Evolutionary conservation across 768 basidiomycete genomes (phyloP).

Genomic region (Terana coerulea): DNA sequence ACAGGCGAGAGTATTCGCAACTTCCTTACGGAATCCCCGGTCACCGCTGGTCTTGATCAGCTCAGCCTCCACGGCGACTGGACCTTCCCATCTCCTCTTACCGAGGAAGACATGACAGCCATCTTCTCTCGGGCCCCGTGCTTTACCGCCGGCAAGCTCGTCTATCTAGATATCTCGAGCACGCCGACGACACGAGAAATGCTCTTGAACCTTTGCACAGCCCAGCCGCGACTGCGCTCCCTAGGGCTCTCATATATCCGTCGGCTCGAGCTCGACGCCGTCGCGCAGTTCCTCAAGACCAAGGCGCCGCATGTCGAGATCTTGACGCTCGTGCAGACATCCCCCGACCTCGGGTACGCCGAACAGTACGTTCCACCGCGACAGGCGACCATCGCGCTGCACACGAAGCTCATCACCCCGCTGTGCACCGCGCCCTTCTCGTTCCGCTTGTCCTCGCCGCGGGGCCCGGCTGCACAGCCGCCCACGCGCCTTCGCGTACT

Average conservation of each 20-base stretch:
- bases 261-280: conserved; percentile 54
- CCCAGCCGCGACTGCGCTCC: conserved; percentile 76
- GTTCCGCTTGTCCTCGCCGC: conserved; percentile 43
- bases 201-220: conserved; percentile 44
- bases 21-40: conserved; percentile 68
- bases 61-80: conserved; percentile 87
- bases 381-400: conserved; percentile 72
- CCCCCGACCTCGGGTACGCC: conserved; percentile 68
- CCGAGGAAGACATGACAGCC: conserved; percentile 56
- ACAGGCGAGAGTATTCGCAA: conserved; percentile 73
- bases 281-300: conserved; percentile 63
- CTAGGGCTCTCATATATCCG: conserved; percentile 89
- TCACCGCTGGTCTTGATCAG: conserved; percentile 60
- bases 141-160: conserved; percentile 67
- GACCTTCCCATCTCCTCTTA: conserved; percentile 75
- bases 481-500: conserved; percentile 82
- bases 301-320: conserved; percentile 82
- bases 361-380: conserved; percentile 40
- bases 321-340: conserved; percentile 73
- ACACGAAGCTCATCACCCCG: conserved; percentile 74
- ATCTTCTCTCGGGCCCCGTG: conserved; percentile 76
- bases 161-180: conserved; percentile 90
- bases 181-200: conserved; percentile 63
- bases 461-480: conserved; percentile 31
- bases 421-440: conserved; percentile 77